Evolutionary conservation across 2,329 filamentous ascomycete genomes (phyloP), one percentile per base, ranked within the genome.

Genomic region (Leptodontidium sp.): DNA sequence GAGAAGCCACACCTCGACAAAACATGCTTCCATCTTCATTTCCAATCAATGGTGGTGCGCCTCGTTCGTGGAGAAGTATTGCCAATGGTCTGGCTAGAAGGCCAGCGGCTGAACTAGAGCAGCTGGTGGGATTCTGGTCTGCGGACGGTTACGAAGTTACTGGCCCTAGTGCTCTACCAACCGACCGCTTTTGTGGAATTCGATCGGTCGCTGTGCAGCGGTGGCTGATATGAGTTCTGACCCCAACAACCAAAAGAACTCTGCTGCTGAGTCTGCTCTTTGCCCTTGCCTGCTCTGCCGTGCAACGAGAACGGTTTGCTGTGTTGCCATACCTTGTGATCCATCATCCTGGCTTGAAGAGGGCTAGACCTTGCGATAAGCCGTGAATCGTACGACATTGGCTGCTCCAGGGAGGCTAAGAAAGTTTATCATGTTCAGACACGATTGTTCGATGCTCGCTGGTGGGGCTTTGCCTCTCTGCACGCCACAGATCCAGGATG

Each of bases 21-120:
- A 43, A 14, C 26, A 26, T 47, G 53, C 57, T 50, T 55, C 49
- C 15, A 52, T 49, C 55, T 32, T 29, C 64, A 47, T 15, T 55
- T 14, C 50, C 49, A 57, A 45, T 38, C 29, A 32, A 47, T 17
- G 40, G 47, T 53, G 43, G 53, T 58, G 63, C 49, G 45, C 53
- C 64, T 58, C 47, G 29, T 26, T 55, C 52, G n/a, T 65, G 40
- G 63, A 49, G 26, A 58, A 17, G 40, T 58, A 58, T 65, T 65
- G 63, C 52, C 26, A 58, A 65, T 64, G 55, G 43, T 58, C 17
- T 45, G 40, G 24, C 4, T 35, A 38, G 38, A 17, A 57, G 9
- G 5, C 45, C 38, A 24, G 26, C n/a, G 17, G 59, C 59, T 61
- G 59, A 35, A 61, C 59, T 49, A 50, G 59, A 49, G n/a, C 24